Evolutionary conservation across 768 basidiomycete species (phyloP), one percentile per base, ranked within the genome.

Genomic region (Phlebiopsis flavidoalba): DNA sequence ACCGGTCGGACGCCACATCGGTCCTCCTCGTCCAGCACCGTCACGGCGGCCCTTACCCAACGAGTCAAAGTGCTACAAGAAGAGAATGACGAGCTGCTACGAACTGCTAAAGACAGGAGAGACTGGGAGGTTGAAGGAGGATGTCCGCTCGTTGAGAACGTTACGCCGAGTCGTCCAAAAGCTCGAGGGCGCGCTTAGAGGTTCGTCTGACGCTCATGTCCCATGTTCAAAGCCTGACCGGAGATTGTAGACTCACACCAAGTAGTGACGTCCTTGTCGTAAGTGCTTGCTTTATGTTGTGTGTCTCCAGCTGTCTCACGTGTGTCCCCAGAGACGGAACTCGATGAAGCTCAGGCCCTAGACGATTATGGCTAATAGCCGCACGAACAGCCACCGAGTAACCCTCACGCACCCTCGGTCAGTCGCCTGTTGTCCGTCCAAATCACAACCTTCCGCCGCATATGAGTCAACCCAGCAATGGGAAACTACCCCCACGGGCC

Each of bases 11-110:
- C 58, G 64, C 63, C 26, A 63, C 69, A 55, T 64, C 65, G 50
- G 58, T n/a, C 64, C 35, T 64, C 66, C 21, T 64, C 68, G 3
- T 75, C 80, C 11, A 82, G 78, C 63, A 88, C 87, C 1, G 86
- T 89, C 35, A 75, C 83, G 43, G 78, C 85, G n/a, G 91, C 91
- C 0, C 79, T 94, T 60, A 88, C 83, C 0, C 91, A 93, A 67
- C 80, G 89, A 51, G 81, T 83, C 26, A 83, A 83, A 52, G 72
- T 86, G 17, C 75, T 94, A 10, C 92, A 94, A 70, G 88, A 92
- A 59, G 92, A 94, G 72, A 94, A 94, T 61, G 91, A 94, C 65
- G 92, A 94, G 64, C 72, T 94, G n/a, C 17, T 94, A 93, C 70
- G 82, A 85, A 53, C 74, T 93, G 10, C 73, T 94, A 58, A 88